phyloP scores from a whole-genome alignment of 179 eudicot species.

The Gypsophila paniculata region DNA sequence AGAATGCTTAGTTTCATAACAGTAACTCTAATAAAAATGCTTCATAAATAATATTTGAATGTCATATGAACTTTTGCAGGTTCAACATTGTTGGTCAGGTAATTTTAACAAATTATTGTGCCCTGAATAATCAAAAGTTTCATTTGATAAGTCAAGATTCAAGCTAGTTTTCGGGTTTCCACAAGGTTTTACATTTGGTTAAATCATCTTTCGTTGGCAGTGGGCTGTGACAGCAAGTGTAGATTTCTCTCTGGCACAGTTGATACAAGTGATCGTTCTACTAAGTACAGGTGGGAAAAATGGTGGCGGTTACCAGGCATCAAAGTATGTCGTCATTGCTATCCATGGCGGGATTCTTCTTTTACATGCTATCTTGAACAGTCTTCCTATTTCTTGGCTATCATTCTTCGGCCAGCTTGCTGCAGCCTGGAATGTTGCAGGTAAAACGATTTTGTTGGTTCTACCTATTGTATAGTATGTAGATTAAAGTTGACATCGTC shows the following conservation, averaged over 20 bases:
- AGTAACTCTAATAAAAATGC: too few species aligned
- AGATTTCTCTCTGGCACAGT: conserved; percentile 79
- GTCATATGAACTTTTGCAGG: conserved; percentile 47
- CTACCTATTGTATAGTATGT: background rate
- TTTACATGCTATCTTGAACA: conserved; percentile 70
- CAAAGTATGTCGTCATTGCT: conserved; percentile 72
- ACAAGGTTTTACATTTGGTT: conserved; percentile 11
- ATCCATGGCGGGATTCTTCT: conserved; percentile 75
- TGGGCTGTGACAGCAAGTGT: conserved; percentile 94
- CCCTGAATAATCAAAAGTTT: background rate
- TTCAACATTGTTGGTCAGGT: conserved; percentile 90
- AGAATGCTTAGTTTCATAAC: too few species aligned
- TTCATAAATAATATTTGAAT: background rate
- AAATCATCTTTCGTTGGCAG: conserved; percentile 44
- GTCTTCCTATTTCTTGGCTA: conserved; percentile 74
- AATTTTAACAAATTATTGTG: background rate
- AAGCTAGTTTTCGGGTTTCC: conserved; percentile 14
- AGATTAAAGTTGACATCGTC: too few species aligned
- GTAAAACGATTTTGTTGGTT: conserved; percentile 29
- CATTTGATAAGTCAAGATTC: conserved; percentile 1
- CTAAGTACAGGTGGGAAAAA: conserved; percentile 84
- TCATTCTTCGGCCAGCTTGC: conserved; percentile 86
- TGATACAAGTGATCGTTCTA: conserved; percentile 81
- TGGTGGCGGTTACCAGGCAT: conserved; percentile 88
- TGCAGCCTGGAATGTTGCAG: conserved; percentile 78